phyloP scores from a whole-genome alignment of 495 filamentous ascomycete genomes.

The Recurvomyces mirabilis region DNA sequence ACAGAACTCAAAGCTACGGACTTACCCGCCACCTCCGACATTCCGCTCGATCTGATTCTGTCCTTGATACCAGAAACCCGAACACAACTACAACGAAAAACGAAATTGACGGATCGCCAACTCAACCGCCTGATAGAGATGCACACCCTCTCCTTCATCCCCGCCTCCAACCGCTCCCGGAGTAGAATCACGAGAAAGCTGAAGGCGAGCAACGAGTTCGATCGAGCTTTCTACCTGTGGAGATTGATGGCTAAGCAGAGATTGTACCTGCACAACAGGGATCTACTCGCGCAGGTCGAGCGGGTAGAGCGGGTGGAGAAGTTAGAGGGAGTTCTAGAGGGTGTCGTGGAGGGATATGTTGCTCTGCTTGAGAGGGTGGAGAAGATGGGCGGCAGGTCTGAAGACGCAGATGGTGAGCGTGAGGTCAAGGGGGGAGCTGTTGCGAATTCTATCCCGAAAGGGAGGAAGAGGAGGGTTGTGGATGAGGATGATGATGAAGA shows the following conservation, averaged over 20 bases:
- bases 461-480: constrained; percentile 8
- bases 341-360: constrained; percentile 75
- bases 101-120: constrained; percentile 79
- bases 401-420: constrained; percentile 2
- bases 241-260: constrained; percentile 70
- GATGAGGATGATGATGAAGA: constrained; percentile 5
- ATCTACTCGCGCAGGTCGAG: constrained; percentile 69
- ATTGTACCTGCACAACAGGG: constrained; percentile 65
- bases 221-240: constrained; percentile 69
- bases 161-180: constrained; percentile 47
- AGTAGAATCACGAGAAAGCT: constrained; percentile 47
- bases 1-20: constrained; percentile 28
- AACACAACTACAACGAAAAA: constrained; percentile 47
- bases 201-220: constrained; percentile 41
- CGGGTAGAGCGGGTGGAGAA: constrained; percentile 64
- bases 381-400: constrained; percentile 25
- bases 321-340: constrained; percentile 62
- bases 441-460: constrained; percentile 6
- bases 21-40: constrained; percentile 25
- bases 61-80: constrained; percentile 44
- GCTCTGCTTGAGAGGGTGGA: constrained; percentile 47
- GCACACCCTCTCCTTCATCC: constrained; percentile 68
- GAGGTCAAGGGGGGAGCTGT: constrained; percentile 8
- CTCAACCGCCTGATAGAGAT: constrained; percentile 81
- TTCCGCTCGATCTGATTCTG: constrained; percentile 56